Percentiles rank a stretch among this genome's conserved stretches.
These are phyloP conservation scores for Ogataea salicorniae DNA, from an alignment of 805 yeast species.

Conservation along the genomic window DNA sequence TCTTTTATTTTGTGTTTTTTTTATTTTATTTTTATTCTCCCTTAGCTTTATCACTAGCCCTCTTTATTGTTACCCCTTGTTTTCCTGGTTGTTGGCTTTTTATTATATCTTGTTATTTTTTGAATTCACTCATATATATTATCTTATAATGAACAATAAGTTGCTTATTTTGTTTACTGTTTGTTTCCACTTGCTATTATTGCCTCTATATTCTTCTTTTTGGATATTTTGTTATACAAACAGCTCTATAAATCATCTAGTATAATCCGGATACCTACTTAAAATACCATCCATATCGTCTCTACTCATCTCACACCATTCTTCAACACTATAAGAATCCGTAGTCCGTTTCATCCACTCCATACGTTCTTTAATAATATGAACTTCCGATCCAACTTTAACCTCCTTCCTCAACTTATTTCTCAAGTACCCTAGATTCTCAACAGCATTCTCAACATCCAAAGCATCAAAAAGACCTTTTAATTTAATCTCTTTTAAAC, in stretches of 20 bases:
- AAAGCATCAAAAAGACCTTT: constrained; percentile 35
- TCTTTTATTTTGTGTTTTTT: constrained; percentile 1
- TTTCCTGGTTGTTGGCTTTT: no score
- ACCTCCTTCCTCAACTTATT: constrained; percentile 38
- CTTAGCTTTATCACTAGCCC: no score
- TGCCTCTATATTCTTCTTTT: no score
- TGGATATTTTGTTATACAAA: not conserved
- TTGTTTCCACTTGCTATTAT: no score
- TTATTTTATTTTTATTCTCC: not conserved
- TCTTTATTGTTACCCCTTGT: no score
- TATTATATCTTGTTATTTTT: no score
- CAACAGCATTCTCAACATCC: constrained; percentile 50
- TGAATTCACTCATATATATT: no score
- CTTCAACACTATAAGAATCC: constrained; percentile 50
- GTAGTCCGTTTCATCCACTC: constrained; percentile 63
- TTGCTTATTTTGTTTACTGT: no score
- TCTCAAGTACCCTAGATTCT: constrained; percentile 54
- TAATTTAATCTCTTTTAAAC: constrained; percentile 53
- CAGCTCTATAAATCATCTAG: constrained; percentile 32
- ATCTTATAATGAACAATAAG: no score
- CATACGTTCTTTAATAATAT: constrained; percentile 59
- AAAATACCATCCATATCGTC: constrained; percentile 38
- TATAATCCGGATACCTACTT: constrained; percentile 38
- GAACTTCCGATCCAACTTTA: constrained; percentile 40
- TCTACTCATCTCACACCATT: constrained; percentile 49